phyloP scores from a whole-genome alignment of 2,329 filamentous ascomycete species.

The Trichoderma pleuroti region DNA sequence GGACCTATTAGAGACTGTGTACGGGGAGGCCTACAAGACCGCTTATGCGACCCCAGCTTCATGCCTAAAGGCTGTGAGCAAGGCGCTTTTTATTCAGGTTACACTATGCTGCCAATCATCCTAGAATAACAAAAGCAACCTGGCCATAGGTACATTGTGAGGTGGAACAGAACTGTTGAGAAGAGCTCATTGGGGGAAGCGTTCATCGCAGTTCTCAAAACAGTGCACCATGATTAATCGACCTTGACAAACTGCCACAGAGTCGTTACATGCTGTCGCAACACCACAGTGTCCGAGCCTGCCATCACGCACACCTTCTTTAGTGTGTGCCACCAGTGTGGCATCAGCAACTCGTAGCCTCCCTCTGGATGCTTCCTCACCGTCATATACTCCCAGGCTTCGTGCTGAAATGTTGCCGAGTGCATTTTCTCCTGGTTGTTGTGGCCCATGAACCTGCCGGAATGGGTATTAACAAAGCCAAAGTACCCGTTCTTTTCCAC shows the following conservation, averaged over 20 bases:
- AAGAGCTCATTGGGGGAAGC: background rate
- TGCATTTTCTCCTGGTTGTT: background rate
- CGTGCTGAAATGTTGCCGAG: background rate
- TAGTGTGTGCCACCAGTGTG: constrained; percentile 17
- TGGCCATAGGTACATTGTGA: background rate
- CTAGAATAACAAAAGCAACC: background rate
- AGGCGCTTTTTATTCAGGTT: background rate
- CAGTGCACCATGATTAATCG: background rate
- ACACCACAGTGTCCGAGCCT: background rate
- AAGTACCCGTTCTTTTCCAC: constrained; percentile 19
- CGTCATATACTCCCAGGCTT: constrained; percentile 10
- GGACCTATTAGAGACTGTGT: background rate
- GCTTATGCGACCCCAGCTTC: background rate
- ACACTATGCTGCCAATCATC: background rate
- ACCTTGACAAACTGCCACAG: constrained; percentile 19
- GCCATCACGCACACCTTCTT: background rate
- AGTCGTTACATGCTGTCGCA: constrained; percentile 13
- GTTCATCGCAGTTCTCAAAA: background rate
- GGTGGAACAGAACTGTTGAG: background rate
- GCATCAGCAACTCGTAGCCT: constrained; percentile 19
- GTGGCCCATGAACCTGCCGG: constrained; percentile 18
- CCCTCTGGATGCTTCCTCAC: constrained; percentile 14
- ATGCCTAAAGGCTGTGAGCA: background rate
- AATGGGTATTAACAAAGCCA: constrained; percentile 15
- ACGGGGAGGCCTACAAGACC: background rate